Base-by-base conservation (phyloP, 495 filamentous ascomycete genomes). In the Lichina pygmaea region DNA sequence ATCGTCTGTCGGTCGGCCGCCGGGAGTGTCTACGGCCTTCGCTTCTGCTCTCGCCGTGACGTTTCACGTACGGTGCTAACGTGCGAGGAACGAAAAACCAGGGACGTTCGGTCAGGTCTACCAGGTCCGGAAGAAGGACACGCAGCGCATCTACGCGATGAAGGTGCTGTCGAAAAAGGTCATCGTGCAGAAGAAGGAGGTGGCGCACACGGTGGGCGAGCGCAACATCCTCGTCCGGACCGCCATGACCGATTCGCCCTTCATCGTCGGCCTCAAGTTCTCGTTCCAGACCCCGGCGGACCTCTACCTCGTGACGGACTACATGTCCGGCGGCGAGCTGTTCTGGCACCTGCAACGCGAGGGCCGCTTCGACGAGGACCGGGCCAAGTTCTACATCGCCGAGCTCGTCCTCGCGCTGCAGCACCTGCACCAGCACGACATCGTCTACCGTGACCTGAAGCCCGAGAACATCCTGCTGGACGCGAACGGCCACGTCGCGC, bases 331-430 rank as follows among this genome's bases (percentile, higher is more conserved):
- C 6, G 91, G 89, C 34, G 89, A 95, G 57, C 63, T 99, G 1
- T 99, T 99, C 61, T 99, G 86, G 85, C 89, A 99, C 64, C 62
- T 99, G 40, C 89, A 97, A 57, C 92, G 91, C 60, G 89, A 95
- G 56, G 91, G 91, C 38, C 77, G 85, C 13, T 99, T 99, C 58
- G 74, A 86, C 51, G 89, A 95, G 62, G 78, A 77, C 47, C 75
- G 89, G 6, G 89, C 91, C 44, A 97, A 93, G 60, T 99, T 99
- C 57, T 99, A 99, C 58, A 95, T 95, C 57, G 91, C 89, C 11
- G 89, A 99, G 59, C 70, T 95, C 45, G 95, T 99, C 50, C 68
- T 95, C 39, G 85, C 91, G 7, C 74, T 99, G 44, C 78, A 94
- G 54, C 89, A 95, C 55, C 72, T 99, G 2, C 89, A 99, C 60